These are phyloP conservation scores for Nannizziopsis barbatae DNA, from an alignment of 2,329 filamentous ascomycete genomes.

Conservation along the genomic window DNA sequence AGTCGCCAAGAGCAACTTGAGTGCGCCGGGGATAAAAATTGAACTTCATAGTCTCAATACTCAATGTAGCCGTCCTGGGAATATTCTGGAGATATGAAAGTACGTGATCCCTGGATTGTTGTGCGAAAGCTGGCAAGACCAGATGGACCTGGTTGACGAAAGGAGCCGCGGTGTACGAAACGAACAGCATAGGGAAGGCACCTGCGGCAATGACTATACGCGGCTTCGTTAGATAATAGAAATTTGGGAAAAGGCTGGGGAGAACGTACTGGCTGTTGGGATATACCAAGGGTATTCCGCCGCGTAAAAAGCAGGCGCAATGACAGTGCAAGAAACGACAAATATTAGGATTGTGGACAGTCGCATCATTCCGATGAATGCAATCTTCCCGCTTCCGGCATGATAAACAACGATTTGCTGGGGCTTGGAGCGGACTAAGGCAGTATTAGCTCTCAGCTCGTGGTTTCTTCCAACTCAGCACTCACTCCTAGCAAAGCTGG, in stretches of 20 bases:
- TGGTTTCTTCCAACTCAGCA: background rate
- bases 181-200: slow-evolving; percentile 52
- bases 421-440: slow-evolving; percentile 24
- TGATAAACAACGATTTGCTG: slow-evolving; percentile 59
- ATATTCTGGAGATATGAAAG: slow-evolving; percentile 36
- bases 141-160: slow-evolving; percentile 64
- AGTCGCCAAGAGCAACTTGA: slow-evolving; percentile 34
- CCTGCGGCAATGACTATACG: slow-evolving; percentile 47
- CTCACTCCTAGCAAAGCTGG: slow-evolving; percentile 4
- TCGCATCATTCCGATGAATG: slow-evolving; percentile 59
- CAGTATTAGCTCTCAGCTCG: slow-evolving; percentile 4
- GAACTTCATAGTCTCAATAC: slow-evolving; percentile 37
- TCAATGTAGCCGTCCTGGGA: slow-evolving; percentile 34
- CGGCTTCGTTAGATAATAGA: slow-evolving; percentile 3
- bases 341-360: slow-evolving; percentile 60
- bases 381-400: slow-evolving; percentile 55
- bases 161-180: slow-evolving; percentile 54
- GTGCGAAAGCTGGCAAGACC: slow-evolving; percentile 54
- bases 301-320: slow-evolving; percentile 47
- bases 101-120: slow-evolving; percentile 44
- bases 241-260: background rate
- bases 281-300: slow-evolving; percentile 36
- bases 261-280: slow-evolving; percentile 30
- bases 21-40: slow-evolving; percentile 35
- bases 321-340: slow-evolving; percentile 52